A percentile compares a stretch with the other conserved stretches of the same genome.
These are phyloP conservation scores for Priceomyces melissophilus DNA, from an alignment of 805 yeast species.

Conservation along the genomic window DNA sequence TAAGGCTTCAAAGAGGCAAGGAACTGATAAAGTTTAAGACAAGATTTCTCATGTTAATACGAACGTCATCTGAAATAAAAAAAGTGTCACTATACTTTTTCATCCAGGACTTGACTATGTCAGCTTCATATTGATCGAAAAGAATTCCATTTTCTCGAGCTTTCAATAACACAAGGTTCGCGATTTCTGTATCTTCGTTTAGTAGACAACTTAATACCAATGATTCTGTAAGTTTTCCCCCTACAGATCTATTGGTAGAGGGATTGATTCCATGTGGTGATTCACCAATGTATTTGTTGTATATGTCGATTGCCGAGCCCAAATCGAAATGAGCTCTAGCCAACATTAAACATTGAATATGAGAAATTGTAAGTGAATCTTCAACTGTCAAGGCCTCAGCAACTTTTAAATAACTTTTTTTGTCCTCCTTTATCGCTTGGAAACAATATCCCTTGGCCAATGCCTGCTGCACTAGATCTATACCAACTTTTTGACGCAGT, in stretches of 20 bases:
- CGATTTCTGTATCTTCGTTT: slow-evolving; percentile 51
- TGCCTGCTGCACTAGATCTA: slow-evolving; percentile 39
- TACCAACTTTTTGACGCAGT: slow-evolving; percentile 33
- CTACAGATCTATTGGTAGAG: slow-evolving; percentile 31
- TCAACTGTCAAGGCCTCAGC: slow-evolving; percentile 37
- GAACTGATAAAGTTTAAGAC: slow-evolving; percentile 10
- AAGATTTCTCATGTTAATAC: slow-evolving; percentile 31
- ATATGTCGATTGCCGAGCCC: slow-evolving; percentile 39
- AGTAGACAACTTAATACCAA: slow-evolving; percentile 42
- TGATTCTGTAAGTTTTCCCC: slow-evolving; percentile 46
- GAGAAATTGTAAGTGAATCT: slow-evolving; percentile 22
- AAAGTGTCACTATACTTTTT: slow-evolving; percentile 51
- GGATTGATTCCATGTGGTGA: slow-evolving; percentile 30
- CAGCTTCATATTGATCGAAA: slow-evolving; percentile 37
- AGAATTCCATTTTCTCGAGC: slow-evolving; percentile 36
- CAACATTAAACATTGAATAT: slow-evolving; percentile 40
- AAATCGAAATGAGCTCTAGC: slow-evolving; percentile 37
- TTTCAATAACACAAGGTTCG: slow-evolving; percentile 48
- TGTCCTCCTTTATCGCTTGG: slow-evolving; percentile 32
- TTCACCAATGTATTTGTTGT: slow-evolving; percentile 42
- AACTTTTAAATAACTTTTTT: slow-evolving; percentile 26
- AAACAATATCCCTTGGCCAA: slow-evolving; percentile 39
- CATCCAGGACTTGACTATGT: slow-evolving; percentile 39
- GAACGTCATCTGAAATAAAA: slow-evolving; percentile 34
- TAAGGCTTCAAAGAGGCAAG: slow-evolving; percentile 3